Conservation (phyloP, 495 filamentous ascomycete genomes). For the Lineolata rhizophorae region DNA sequence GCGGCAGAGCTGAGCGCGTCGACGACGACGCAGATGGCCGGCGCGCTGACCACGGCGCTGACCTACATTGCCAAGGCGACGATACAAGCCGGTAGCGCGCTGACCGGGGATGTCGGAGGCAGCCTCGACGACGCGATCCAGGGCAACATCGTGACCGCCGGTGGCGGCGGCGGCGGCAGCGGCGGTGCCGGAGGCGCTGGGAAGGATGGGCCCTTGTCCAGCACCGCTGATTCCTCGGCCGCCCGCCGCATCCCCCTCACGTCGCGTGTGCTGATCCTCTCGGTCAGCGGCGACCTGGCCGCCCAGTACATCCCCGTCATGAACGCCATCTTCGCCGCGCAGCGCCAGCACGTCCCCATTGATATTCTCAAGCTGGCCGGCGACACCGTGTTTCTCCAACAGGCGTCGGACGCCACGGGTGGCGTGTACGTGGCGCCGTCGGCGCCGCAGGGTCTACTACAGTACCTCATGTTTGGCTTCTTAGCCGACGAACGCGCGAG, state of each 20-base stretch:
- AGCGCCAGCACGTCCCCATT: constrained; percentile 64
- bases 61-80: constrained; percentile 52
- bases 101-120: too few species aligned
- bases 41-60: constrained; percentile 74
- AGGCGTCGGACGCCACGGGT: constrained; percentile 73
- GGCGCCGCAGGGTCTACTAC: constrained; percentile 27
- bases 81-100: constrained; percentile 4
- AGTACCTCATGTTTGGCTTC: constrained; percentile 93
- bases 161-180: constrained; percentile 4
- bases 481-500: constrained; percentile 52
- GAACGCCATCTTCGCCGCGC: constrained; percentile 92
- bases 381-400: constrained; percentile 80
- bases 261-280: constrained; percentile 59
- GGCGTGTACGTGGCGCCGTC: constrained; percentile 55
- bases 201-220: too few species aligned
- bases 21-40: constrained; percentile 63
- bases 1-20: constrained; percentile 33
- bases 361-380: constrained; percentile 74
- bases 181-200: constrained; percentile 12
- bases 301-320: constrained; percentile 93
- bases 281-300: constrained; percentile 61
- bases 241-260: constrained; percentile 19
- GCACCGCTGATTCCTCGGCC: constrained; percentile 13
- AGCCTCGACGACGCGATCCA: constrained; percentile 8
- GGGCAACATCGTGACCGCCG: constrained; percentile 1